Evolutionary conservation across 1,284 basidiomycete species (phyloP), one percentile per base, ranked within the genome.

Genomic region (Kwoniella shivajii): DNA sequence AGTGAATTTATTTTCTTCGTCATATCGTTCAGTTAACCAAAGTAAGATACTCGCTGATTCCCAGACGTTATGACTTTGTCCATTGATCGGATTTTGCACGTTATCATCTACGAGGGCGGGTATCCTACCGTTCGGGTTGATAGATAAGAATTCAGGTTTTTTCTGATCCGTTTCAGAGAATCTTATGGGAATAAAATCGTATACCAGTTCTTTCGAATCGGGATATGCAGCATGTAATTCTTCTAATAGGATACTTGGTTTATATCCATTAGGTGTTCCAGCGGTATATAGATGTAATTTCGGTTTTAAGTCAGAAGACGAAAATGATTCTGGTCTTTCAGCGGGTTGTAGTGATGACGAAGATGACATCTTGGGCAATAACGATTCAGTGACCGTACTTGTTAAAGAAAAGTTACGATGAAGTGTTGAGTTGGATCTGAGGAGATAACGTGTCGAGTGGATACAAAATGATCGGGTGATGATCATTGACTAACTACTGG

Each of bases 81-180:
- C n/a, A n/a, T n/a, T n/a, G n/a, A n/a, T n/a, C n/a, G n/a, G n/a
- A n/a, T n/a, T n/a, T 50, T 74, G 73, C 3, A 37, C 34, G 46
- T 72, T 72, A 54, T 74, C 74, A 56, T 76, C 73, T 13, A 71
- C 61, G n/a, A 76, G 72, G 4, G 81, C 81, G 3, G 86, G 85
- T 50, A 88, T 86, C 29, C 85, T 79, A 1, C 85, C 86, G 71
- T 84, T 88, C 33, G 81, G 86, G 71, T 88, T 88, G 66, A 88
- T 75, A 60, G 82, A 67, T 58, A 87, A 76, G 75, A 84, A 88
- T 84, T 84, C 86, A 24, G 66, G 67, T 10, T 81, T 80, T 72
- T 85, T 83, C 68, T 84, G 83, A 45, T 80, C 79, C 57, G 80
- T 81, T 60, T 80, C 78, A 27, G 67, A 66, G 59, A 89, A 80